phyloP scores from a whole-genome alignment of 208 protist species.

The Paratrypanosoma confusum region DNA sequence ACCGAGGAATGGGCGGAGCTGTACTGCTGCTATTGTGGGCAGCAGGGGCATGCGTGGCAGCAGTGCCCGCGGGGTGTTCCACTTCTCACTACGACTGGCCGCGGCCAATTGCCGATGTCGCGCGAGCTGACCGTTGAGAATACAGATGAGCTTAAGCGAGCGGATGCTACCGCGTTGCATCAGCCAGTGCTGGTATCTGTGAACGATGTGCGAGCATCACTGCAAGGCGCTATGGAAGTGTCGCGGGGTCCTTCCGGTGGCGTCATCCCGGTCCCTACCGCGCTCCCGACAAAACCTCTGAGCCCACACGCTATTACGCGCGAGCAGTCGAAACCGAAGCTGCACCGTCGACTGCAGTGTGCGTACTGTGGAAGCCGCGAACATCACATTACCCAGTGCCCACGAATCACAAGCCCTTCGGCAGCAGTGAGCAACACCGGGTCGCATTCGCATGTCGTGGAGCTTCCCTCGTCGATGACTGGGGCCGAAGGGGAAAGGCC shows the following conservation, averaged over 20 bases:
- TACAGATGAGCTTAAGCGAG: too few species aligned
- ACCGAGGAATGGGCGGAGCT: slow-evolving; percentile 14
- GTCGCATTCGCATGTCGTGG: background rate
- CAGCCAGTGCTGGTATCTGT: slow-evolving; percentile 3
- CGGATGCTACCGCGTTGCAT: background rate
- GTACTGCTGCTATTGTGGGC: slow-evolving; percentile 16
- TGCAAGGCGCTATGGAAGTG: background rate
- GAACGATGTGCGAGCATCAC: slow-evolving; percentile 7
- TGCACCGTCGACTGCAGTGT: slow-evolving; percentile 60
- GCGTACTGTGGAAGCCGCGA: slow-evolving; percentile 70
- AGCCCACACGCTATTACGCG: slow-evolving; percentile 26
- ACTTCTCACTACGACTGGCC: too few species aligned
- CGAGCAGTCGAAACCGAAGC: slow-evolving; percentile 31
- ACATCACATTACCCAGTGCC: slow-evolving; percentile 68
- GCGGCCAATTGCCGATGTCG: too few species aligned
- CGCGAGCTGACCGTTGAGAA: too few species aligned
- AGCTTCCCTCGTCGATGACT: background rate
- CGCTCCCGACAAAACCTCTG: slow-evolving; percentile 25
- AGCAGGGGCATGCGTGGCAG: slow-evolving; percentile 14
- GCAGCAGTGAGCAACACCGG: slow-evolving; percentile 6
- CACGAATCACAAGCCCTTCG: slow-evolving; percentile 9
- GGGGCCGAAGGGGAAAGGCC: background rate
- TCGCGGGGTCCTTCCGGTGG: background rate
- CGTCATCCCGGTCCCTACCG: slow-evolving; percentile 41
- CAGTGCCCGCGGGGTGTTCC: too few species aligned